Evolutionary conservation across 257 asterid genomes (phyloP).

Genomic region (Scutellaria barbata): DNA sequence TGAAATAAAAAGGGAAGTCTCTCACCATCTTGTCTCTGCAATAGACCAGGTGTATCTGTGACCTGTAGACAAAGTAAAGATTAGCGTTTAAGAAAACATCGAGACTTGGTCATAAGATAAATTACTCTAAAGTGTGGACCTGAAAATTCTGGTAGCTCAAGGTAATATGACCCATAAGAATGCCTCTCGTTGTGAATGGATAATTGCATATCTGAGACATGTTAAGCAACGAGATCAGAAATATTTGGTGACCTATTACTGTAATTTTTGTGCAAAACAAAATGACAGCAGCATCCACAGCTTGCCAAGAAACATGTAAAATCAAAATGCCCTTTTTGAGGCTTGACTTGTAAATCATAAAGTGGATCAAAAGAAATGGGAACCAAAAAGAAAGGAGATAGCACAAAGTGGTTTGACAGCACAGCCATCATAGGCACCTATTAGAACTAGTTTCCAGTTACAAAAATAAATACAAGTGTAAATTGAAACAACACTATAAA

Average conservation of each 20-base stretch:
- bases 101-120: constrained; percentile 26
- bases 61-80: constrained; percentile 56
- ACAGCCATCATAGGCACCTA: neutral
- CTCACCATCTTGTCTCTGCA: constrained; percentile 84
- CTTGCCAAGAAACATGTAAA: constrained; percentile 24
- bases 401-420: constrained; percentile 24
- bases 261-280: constrained; percentile 18
- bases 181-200: constrained; percentile 97
- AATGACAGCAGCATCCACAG: constrained; percentile 13
- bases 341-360: neutral
- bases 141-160: constrained; percentile 80
- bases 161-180: constrained; percentile 92
- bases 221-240: constrained; percentile 28
- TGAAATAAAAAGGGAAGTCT: constrained; percentile 29
- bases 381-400: constrained; percentile 5
- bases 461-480: constrained; percentile 1
- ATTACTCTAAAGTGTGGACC: constrained; percentile 39
- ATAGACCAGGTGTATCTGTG: constrained; percentile 94
- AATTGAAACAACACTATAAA: neutral
- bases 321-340: too few relatives aligned
- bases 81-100: constrained; percentile 30
- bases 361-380: neutral
- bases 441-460: neutral
- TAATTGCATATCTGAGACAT: constrained; percentile 81
- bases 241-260: constrained; percentile 16